Evolutionary conservation across 371 early-diverging fungal genomes (phyloP), one percentile per base, ranked within the genome.

Genomic region (Mucor racemosus): DNA sequence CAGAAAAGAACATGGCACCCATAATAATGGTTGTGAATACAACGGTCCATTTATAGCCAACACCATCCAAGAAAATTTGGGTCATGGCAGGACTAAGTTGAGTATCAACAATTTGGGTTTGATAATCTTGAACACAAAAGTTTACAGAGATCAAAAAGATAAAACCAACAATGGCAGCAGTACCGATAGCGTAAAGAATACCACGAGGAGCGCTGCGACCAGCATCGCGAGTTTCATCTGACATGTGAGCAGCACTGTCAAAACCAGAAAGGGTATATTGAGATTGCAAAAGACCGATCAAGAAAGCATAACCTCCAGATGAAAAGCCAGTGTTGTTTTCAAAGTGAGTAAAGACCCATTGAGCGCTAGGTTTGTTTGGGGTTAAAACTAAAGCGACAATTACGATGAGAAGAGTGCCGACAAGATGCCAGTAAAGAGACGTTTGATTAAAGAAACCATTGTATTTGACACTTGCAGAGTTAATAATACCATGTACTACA

Each of bases 211-310:
- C 88, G 5, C 80, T 78, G 38, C 88, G 78, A 60, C 82, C 82
- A 7, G 89, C 86, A 62, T 85, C 81, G 54, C 76, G 77, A 15
- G 91, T 90, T 72, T 91, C 91, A 64, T 91, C 91, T 15, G 87
- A 81, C 85, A 91, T 86, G 67, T 91, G 90, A 14, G 90, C 90
- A 13, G 88, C 85, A 34, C 88, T 83, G 60, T 91, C 91, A 72
- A 88, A 91, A 14, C 90, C 87, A 41, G 84, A 84, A 53, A 84
- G 71, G 14, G 85, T 84, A 72, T 79, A 85, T 63, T 83, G 85
- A 42, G 75, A 75, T 67, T 79, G 80, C 34, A 79, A 66, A 17
- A 79, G 65, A 41, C 75, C 80, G 21, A 79, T 71, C 57, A 79
- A 68, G 42, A 79, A 79, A 8, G 77, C 75, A 39, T 73, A 79